Percentiles rank a stretch among this genome's conserved stretches.
Evolutionary conservation across 371 early-diverging fungal species (phyloP).

Genomic region (Blastocladiella emersonii): DNA sequence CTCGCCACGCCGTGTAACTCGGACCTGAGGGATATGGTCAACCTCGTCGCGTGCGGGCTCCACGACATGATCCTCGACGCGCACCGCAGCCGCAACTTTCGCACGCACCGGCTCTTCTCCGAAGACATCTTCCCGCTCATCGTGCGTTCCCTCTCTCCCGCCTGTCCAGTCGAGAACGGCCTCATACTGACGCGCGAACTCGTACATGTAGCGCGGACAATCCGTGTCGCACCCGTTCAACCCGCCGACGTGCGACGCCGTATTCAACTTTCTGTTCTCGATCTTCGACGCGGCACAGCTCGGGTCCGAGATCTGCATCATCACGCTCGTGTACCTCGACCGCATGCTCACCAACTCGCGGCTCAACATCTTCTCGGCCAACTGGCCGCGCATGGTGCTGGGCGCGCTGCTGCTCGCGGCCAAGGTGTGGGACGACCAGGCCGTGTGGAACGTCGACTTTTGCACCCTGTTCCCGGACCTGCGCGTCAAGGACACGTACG

Average conservation of each 20-base stretch:
- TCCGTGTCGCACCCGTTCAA: background rate
- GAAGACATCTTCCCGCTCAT: background rate
- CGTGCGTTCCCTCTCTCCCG: background rate
- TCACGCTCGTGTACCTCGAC: slow-evolving; percentile 54
- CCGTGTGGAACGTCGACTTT: slow-evolving; percentile 72
- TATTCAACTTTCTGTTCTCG: background rate
- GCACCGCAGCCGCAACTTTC: background rate
- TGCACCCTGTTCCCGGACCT: slow-evolving; percentile 60
- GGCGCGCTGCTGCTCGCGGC: slow-evolving; percentile 52
- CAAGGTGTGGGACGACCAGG: slow-evolving; percentile 81
- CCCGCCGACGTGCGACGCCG: background rate
- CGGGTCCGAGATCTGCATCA: slow-evolving; percentile 48
- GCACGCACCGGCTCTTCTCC: background rate
- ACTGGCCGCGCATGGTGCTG: slow-evolving; percentile 58
- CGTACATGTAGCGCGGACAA: background rate
- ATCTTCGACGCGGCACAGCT: background rate
- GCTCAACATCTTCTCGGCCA: slow-evolving; percentile 44
- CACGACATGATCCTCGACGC: background rate
- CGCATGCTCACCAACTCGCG: slow-evolving; percentile 48
- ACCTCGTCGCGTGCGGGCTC: background rate
- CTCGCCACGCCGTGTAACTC: background rate
- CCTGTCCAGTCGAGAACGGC: too few species aligned
- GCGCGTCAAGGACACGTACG: slow-evolving; percentile 36
- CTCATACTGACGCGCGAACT: too few species aligned
- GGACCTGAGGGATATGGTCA: background rate